Evolutionary conservation across 768 basidiomycete species (phyloP).

Genomic region (Lactifluus hygrophoroides): DNA sequence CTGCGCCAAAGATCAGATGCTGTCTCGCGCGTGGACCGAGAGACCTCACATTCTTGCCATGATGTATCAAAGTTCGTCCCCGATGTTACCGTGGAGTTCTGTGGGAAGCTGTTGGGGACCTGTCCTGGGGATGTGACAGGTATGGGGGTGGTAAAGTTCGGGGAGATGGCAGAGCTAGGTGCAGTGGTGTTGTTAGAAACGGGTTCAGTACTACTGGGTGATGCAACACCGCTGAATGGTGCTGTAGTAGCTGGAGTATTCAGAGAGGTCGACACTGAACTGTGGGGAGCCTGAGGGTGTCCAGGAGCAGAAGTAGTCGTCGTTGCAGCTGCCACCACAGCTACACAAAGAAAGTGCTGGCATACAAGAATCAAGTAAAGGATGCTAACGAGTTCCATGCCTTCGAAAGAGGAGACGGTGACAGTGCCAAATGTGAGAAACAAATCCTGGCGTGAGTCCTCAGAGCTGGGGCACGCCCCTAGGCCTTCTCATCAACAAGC

Average conservation of each 20-base stretch:
- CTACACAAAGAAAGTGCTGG: background rate
- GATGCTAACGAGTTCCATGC: background rate
- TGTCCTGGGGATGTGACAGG: background rate
- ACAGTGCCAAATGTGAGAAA: background rate
- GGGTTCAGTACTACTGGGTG: background rate
- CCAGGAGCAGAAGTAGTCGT: too few species aligned
- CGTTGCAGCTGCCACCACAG: background rate
- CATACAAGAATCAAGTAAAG: background rate
- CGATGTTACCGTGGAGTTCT: background rate
- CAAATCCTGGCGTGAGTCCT: background rate
- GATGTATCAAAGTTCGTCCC: background rate
- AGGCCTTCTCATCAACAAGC: too few species aligned
- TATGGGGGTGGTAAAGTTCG: background rate
- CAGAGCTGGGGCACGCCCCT: background rate
- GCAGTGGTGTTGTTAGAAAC: background rate
- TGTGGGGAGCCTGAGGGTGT: background rate
- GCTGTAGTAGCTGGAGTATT: background rate
- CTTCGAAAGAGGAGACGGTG: background rate
- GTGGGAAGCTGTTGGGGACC: slow-evolving; percentile 9
- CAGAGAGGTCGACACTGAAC: background rate
- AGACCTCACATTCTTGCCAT: slow-evolving; percentile 12
- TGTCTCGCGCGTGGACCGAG: background rate
- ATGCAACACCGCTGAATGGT: background rate
- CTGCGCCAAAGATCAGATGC: slow-evolving; percentile 16
- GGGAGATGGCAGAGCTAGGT: background rate